Conservation (phyloP, 2,329 filamentous ascomycete species). For the Metarhizium brunneum region DNA sequence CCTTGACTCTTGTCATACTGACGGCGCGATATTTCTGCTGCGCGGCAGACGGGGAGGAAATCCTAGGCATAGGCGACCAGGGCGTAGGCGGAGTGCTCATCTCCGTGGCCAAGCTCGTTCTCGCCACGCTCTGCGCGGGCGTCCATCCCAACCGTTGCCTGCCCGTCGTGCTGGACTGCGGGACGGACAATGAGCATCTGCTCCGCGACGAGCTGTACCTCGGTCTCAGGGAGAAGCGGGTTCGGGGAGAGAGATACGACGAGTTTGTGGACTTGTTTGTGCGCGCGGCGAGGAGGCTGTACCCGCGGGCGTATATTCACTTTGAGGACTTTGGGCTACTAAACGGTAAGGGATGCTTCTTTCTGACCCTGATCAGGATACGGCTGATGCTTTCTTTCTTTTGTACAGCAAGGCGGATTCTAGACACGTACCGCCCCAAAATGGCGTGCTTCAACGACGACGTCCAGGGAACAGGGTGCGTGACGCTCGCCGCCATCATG, state of each 20-base stretch:
- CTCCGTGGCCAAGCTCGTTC: slow-evolving; percentile 70
- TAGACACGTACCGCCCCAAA: slow-evolving; percentile 64
- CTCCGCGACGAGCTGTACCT: slow-evolving; percentile 73
- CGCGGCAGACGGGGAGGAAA: slow-evolving; percentile 50
- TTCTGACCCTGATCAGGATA: not conserved
- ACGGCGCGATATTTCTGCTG: not conserved
- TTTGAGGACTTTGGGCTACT: slow-evolving; percentile 80
- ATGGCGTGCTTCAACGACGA: slow-evolving; percentile 89
- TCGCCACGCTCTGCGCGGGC: slow-evolving; percentile 81
- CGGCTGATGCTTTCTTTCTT: not conserved
- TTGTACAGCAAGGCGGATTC: slow-evolving; percentile 52
- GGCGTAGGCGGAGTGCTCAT: slow-evolving; percentile 80
- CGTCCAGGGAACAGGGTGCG: slow-evolving; percentile 80
- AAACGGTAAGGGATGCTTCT: slow-evolving; percentile 43
- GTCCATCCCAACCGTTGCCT: slow-evolving; percentile 71
- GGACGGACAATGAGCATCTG: slow-evolving; percentile 70
- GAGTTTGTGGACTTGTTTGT: slow-evolving; percentile 70
- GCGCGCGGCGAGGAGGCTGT: slow-evolving; percentile 54
- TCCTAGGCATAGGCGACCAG: slow-evolving; percentile 83
- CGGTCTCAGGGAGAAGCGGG: slow-evolving; percentile 58
- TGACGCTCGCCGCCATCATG: slow-evolving; percentile 75
- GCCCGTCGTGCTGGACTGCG: slow-evolving; percentile 76
- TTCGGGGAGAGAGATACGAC: slow-evolving; percentile 65
- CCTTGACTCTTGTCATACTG: not conserved
- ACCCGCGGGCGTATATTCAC: slow-evolving; percentile 74